phyloP scores from a whole-genome alignment of 2,329 filamentous ascomycete genomes.

The Fusarium avenaceum region DNA sequence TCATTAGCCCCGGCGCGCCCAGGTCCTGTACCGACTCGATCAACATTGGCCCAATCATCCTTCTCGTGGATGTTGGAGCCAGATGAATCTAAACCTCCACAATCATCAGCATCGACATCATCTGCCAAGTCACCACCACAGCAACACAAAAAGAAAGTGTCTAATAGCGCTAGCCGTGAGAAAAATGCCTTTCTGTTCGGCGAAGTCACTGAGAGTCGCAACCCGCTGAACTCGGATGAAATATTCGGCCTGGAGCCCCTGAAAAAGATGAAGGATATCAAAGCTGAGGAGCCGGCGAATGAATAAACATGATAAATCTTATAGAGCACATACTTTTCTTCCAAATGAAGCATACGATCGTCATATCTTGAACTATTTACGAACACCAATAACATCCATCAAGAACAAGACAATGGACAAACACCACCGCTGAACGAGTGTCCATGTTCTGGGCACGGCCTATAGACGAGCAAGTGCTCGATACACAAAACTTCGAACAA shows the following conservation, averaged over 20 bases:
- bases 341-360: background rate
- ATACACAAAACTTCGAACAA: background rate
- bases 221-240: constrained; percentile 60
- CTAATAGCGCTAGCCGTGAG: constrained; percentile 63
- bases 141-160: constrained; percentile 58
- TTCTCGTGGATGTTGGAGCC: constrained; percentile 85
- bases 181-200: constrained; percentile 72
- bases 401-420: background rate
- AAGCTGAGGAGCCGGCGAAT: constrained; percentile 7
- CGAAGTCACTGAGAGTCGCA: constrained; percentile 59
- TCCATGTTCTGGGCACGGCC: background rate
- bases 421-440: background rate
- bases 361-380: background rate
- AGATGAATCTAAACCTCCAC: constrained; percentile 55
- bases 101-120: constrained; percentile 41
- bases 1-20: constrained; percentile 36
- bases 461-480: background rate
- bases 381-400: background rate
- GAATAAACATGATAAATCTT: background rate
- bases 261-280: constrained; percentile 45
- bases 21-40: constrained; percentile 68
- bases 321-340: constrained; percentile 18
- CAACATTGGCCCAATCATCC: constrained; percentile 78
- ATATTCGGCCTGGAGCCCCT: constrained; percentile 70
- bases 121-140: constrained; percentile 51